Conservation (phyloP, 75 land plant genomes). For the Chamaecyparis obtusa region DNA sequence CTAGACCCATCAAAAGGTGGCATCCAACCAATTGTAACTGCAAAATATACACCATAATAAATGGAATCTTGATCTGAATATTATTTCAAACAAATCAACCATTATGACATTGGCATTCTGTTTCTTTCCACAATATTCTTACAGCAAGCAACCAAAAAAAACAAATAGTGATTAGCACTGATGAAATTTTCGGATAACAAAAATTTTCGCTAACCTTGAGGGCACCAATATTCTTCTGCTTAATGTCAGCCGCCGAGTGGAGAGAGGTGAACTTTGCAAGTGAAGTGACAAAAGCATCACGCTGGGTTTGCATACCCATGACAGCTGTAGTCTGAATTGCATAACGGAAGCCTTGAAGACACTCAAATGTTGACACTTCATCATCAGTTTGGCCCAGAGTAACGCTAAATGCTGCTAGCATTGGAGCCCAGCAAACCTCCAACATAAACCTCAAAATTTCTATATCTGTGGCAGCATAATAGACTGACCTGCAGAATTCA, state of each 20-base stretch:
- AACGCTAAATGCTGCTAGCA: constrained; percentile 87
- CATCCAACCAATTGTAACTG: too few relatives aligned
- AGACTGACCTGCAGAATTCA: constrained; percentile 56
- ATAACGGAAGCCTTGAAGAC: constrained; percentile 67
- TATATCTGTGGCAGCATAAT: constrained; percentile 54
- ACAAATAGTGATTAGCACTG: not conserved
- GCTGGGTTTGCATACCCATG: constrained; percentile 77
- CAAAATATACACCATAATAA: not conserved
- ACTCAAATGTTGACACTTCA: constrained; percentile 47
- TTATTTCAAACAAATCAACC: not conserved
- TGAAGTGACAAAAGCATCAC: constrained; percentile 84
- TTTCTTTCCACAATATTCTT: constrained; percentile 6
- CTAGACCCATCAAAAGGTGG: too few relatives aligned
- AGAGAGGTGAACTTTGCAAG: constrained; percentile 80
- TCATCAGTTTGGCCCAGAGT: constrained; percentile 79
- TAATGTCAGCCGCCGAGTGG: constrained; percentile 80
- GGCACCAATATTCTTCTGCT: constrained; percentile 83
- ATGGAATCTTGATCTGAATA: not conserved
- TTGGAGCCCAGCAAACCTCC: constrained; percentile 82
- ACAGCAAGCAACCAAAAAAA: not conserved
- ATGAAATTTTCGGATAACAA: not conserved
- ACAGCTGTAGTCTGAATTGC: constrained; percentile 81
- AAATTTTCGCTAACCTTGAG: constrained; percentile 48
- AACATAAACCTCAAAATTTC: constrained; percentile 74
- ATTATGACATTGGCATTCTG: not conserved